Evolutionary conservation across 441 rosid species (phyloP).

Genomic region (Erodium trifolium): DNA sequence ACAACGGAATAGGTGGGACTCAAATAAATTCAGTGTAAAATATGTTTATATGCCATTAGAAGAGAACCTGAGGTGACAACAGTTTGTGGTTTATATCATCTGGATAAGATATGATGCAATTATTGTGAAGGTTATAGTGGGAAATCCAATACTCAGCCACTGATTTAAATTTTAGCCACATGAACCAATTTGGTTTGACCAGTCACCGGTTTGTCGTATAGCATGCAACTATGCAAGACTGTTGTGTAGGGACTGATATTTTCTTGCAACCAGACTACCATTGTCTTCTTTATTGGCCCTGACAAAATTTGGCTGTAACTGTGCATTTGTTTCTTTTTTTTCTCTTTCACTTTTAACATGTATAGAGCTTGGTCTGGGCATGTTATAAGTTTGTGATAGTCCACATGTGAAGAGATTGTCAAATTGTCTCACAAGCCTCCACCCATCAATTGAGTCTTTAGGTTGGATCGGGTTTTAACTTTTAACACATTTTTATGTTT

Average conservation of each 20-base stretch:
- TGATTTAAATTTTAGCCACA: background rate
- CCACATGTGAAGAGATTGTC: background rate
- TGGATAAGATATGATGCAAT: conserved; percentile 11
- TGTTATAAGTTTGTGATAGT: too few relatives aligned
- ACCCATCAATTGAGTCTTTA: background rate
- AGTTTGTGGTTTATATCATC: conserved; percentile 6
- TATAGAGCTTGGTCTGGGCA: too few relatives aligned
- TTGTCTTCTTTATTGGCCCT: background rate
- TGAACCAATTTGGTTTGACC: background rate
- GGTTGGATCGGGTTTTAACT: background rate
- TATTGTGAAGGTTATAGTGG: conserved; percentile 1
- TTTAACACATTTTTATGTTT: background rate
- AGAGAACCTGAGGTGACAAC: conserved; percentile 1
- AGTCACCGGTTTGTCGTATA: background rate
- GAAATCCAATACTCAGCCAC: background rate
- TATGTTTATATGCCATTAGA: background rate
- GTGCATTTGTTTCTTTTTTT: background rate
- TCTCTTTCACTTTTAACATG: background rate
- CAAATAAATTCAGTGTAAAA: background rate
- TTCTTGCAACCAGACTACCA: background rate
- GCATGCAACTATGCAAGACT: background rate
- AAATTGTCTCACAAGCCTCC: background rate
- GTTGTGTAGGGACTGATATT: conserved; percentile 3
- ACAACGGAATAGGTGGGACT: background rate
- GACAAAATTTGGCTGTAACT: background rate